Evolutionary conservation across 2,329 filamentous ascomycete species (phyloP).

Genomic region (Alternaria longipes): DNA sequence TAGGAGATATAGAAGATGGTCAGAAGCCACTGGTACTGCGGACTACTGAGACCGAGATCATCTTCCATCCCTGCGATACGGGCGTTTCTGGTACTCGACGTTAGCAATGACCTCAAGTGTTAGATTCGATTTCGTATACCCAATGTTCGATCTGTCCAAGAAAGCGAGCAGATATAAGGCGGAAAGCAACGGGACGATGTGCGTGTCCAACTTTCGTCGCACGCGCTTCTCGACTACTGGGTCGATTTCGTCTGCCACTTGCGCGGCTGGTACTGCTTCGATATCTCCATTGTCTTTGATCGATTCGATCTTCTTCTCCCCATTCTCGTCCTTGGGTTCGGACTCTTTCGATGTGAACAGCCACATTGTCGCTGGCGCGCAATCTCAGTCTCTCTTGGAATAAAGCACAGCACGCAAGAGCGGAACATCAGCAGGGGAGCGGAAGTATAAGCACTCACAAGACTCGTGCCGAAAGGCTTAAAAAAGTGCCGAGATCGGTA

Average conservation of each 20-base stretch:
- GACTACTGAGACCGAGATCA: conserved; percentile 40
- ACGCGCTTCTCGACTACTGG: conserved; percentile 38
- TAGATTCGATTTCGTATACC: conserved; percentile 24
- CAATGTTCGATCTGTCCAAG: conserved; percentile 52
- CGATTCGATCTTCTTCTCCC: neutral
- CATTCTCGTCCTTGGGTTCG: neutral
- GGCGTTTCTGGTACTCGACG: conserved; percentile 43
- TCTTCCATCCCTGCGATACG: conserved; percentile 53
- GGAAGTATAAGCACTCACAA: conserved; percentile 10
- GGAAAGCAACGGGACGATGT: conserved; percentile 46
- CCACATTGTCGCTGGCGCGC: neutral
- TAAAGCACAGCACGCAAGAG: neutral
- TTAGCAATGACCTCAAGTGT: neutral
- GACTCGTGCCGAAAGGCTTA: conserved; percentile 4
- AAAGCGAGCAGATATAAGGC: conserved; percentile 48
- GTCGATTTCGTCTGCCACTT: conserved; percentile 16
- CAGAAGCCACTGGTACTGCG: conserved; percentile 47
- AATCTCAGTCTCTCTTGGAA: neutral
- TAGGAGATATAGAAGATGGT: conserved; percentile 54
- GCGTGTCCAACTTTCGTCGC: conserved; percentile 42
- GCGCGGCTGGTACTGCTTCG: conserved; percentile 12
- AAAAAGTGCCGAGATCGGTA: conserved; percentile 5
- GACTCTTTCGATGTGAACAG: neutral
- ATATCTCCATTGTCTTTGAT: conserved; percentile 7
- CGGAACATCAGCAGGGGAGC: neutral